Evolutionary conservation across 192 early-diverging fungal genomes (phyloP).

Genomic region (Phycomyces blakesleeanus): DNA sequence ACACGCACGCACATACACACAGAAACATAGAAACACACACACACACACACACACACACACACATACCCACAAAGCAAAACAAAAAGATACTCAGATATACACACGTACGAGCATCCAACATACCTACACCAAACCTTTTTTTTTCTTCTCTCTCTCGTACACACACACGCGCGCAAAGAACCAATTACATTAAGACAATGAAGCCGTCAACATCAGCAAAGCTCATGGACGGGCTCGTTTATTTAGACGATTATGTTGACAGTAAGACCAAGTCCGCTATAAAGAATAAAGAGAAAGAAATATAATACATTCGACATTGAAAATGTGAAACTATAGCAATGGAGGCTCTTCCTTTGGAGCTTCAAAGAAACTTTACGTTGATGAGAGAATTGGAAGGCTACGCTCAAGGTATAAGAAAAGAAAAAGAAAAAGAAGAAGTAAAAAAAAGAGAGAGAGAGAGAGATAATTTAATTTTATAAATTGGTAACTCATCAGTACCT

Average conservation of each 20-base stretch:
- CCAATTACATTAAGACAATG: conserved; percentile 10
- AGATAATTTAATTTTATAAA: too few relatives aligned
- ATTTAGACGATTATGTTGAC: conserved; percentile 92
- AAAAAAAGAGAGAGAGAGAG: neutral
- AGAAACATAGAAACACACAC: too few relatives aligned
- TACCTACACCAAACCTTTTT: too few relatives aligned
- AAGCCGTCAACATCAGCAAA: conserved; percentile 24
- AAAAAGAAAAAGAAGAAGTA: neutral
- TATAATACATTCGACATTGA: conserved; percentile 16
- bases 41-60: too few relatives aligned
- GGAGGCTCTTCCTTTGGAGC: conserved; percentile 72
- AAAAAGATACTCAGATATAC: too few relatives aligned
- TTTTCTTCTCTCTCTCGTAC: neutral
- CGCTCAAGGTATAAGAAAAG: conserved; percentile 51
- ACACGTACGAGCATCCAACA: too few relatives aligned
- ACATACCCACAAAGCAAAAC: too few relatives aligned
- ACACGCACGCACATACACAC: too few relatives aligned
- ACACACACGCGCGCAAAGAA: too few relatives aligned
- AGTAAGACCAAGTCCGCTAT: conserved; percentile 50
- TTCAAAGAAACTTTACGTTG: conserved; percentile 84
- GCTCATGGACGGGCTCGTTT: conserved; percentile 49
- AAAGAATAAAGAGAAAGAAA: neutral
- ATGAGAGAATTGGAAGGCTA: conserved; percentile 90
- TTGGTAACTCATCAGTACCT: conserved; percentile 5
- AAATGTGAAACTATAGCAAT: conserved; percentile 44